These are phyloP conservation scores for Silene noctiflora DNA, from an alignment of 179 eudicot genomes.

Conservation along the genomic window DNA sequence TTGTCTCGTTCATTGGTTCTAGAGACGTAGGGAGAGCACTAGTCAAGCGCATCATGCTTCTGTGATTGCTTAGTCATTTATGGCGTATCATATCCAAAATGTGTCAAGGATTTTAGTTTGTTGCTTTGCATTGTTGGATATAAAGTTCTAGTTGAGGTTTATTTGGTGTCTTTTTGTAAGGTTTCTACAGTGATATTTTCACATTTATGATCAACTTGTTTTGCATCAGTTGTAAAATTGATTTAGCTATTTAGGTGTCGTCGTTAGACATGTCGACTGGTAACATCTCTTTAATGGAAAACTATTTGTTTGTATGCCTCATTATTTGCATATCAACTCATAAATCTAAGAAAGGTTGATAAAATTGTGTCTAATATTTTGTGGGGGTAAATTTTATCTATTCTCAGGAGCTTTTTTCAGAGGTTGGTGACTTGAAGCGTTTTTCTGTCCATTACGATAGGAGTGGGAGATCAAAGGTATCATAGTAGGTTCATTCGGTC, in stretches of 20 bases:
- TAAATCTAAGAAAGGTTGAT: too few relatives aligned
- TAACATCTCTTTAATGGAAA: neutral
- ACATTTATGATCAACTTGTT: neutral
- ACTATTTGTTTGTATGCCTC: neutral
- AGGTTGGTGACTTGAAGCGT: conserved; percentile 71
- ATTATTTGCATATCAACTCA: neutral
- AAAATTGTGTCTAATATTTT: neutral
- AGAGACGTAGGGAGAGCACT: neutral
- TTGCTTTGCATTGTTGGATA: too few relatives aligned
- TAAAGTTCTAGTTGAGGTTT: too few relatives aligned
- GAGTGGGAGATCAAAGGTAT: conserved; percentile 82
- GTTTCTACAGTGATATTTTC: neutral
- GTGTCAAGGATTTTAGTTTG: too few relatives aligned
- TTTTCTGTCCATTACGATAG: conserved; percentile 62
- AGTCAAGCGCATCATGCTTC: neutral
- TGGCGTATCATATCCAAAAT: too few relatives aligned
- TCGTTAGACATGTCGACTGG: neutral
- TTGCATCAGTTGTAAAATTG: neutral
- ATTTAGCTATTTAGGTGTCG: neutral
- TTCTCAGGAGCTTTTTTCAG: conserved; percentile 69
- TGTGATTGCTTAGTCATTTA: too few relatives aligned
- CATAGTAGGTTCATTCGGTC: neutral
- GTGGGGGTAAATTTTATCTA: neutral
- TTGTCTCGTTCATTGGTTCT: too few relatives aligned
- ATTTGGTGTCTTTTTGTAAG: too few relatives aligned